Conservation (phyloP, 805 yeast genomes). For the Lipomyces japonicus region DNA sequence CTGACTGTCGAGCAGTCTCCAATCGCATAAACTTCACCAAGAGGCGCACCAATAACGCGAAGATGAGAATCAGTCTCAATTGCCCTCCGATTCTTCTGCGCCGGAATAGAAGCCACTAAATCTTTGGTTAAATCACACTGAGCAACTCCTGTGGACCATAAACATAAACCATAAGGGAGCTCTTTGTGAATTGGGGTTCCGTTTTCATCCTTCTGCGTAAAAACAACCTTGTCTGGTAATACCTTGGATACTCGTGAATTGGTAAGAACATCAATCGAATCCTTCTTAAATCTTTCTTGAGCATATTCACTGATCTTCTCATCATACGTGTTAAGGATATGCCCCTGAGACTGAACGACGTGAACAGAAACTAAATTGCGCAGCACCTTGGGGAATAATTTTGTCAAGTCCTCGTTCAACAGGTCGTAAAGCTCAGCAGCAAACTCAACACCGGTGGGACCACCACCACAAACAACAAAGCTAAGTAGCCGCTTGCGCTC, state of each 20-base stretch:
- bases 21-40: conserved; percentile 65
- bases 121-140: conserved; percentile 59
- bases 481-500: conserved; percentile 59
- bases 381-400: conserved; percentile 55
- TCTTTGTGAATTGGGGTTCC: conserved; percentile 43
- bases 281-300: conserved; percentile 58
- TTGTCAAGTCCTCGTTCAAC: conserved; percentile 59
- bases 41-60: conserved; percentile 64
- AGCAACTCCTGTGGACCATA: conserved; percentile 76
- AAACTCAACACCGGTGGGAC: conserved; percentile 71
- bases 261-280: conserved; percentile 58
- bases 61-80: conserved; percentile 72
- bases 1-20: conserved; percentile 71
- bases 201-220: conserved; percentile 49
- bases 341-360: conserved; percentile 64
- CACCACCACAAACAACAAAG: conserved; percentile 70
- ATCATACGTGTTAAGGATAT: conserved; percentile 65
- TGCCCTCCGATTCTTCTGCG: conserved; percentile 63
- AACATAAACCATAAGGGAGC: conserved; percentile 62
- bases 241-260: conserved; percentile 62
- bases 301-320: conserved; percentile 63
- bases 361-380: conserved; percentile 64
- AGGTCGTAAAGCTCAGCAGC: conserved; percentile 69
- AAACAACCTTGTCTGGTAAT: conserved; percentile 54
- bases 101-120: conserved; percentile 48